These are phyloP conservation scores for Babesia divergens DNA, from an alignment of 169 alveolate species.

Conservation along the genomic window DNA sequence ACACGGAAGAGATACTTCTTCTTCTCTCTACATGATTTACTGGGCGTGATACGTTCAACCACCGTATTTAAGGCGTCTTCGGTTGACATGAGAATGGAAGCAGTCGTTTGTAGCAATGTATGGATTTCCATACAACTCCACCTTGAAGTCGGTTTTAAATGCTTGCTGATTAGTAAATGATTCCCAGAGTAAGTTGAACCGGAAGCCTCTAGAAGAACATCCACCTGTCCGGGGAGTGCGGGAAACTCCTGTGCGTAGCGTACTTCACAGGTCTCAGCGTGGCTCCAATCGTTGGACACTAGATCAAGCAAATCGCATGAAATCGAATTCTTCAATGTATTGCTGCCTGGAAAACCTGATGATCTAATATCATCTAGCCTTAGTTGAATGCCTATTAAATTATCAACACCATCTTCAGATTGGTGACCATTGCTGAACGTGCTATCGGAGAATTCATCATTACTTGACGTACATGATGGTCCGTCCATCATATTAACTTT, in stretches of 20 bases:
- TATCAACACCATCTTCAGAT: background rate
- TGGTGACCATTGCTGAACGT: background rate
- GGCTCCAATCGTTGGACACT: background rate
- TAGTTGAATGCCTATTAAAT: background rate
- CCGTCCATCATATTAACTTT: background rate
- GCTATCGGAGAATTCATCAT: background rate
- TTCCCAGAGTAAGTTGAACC: no score
- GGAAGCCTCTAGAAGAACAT: no score
- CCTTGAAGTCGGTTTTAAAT: no score
- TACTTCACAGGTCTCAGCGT: background rate
- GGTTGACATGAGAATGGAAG: conserved; percentile 36
- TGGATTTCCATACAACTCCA: background rate
- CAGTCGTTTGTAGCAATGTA: conserved; percentile 16
- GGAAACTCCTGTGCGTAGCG: background rate
- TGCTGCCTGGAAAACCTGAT: no score
- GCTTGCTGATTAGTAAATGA: no score
- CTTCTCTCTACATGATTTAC: conserved; percentile 30
- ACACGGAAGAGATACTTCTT: conserved; percentile 37
- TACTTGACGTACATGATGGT: background rate
- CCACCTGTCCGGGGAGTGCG: background rate
- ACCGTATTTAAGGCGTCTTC: conserved; percentile 28
- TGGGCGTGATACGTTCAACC: conserved; percentile 40
- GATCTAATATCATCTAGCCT: background rate
- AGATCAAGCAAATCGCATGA: background rate
- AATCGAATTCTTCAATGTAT: background rate